Percentiles rank a stretch among this genome's conserved stretches.
Conservation (phyloP, 768 basidiomycete species). For the Phaeotremella skinneri region DNA sequence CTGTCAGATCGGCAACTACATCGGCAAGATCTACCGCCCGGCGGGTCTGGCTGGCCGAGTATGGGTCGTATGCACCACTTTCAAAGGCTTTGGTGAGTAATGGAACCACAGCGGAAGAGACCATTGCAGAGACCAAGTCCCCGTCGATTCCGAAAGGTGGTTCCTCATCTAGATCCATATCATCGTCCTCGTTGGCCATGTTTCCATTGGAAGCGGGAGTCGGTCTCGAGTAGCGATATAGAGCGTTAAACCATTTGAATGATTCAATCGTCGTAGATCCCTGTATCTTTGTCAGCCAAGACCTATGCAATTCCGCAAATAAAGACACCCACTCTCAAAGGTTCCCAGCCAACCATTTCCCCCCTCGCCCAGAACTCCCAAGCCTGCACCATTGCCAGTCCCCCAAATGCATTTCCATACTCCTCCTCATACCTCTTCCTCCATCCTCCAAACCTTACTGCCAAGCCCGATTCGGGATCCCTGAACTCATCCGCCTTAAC, state of each 20-base stretch:
- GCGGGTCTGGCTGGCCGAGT: constrained; percentile 65
- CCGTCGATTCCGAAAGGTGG: constrained; percentile 74
- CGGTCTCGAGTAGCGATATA: constrained; percentile 70
- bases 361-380: constrained; percentile 95
- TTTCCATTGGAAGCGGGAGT: constrained; percentile 11
- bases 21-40: constrained; percentile 72
- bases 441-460: constrained; percentile 67
- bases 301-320: neutral
- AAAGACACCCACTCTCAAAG: constrained; percentile 63
- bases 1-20: constrained; percentile 73
- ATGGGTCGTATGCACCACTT: constrained; percentile 77
- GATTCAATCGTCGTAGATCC: constrained; percentile 59
- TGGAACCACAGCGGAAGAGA: constrained; percentile 78
- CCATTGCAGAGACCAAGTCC: constrained; percentile 81
- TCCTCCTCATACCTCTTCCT: constrained; percentile 71
- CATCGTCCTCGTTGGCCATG: constrained; percentile 47
- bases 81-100: constrained; percentile 70
- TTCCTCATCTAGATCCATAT: constrained; percentile 55
- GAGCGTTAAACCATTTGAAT: constrained; percentile 76
- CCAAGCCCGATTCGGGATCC: constrained; percentile 72
- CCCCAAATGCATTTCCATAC: constrained; percentile 85
- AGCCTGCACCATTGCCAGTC: constrained; percentile 76
- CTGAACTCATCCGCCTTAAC: constrained; percentile 79
- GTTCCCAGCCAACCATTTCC: constrained; percentile 85
- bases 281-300: constrained; percentile 12